Base-by-base conservation (phyloP, 176 grass and related monocot genomes). In the Coix lacrymajobi region DNA sequence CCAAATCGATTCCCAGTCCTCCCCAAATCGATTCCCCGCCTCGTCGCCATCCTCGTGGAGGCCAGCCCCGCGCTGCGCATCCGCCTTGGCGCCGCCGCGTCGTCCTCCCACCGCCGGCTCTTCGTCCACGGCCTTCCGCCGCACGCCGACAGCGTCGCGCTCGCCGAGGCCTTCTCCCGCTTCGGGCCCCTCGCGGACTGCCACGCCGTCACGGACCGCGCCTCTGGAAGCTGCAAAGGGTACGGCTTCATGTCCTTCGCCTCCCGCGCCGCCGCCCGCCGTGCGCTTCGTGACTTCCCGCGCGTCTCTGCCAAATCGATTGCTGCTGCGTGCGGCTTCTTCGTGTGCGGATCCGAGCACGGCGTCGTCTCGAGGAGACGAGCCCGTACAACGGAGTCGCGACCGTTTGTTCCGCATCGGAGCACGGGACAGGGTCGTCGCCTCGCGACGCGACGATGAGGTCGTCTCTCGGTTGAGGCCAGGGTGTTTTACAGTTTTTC, bases 171-270 rank as follows among this genome's bases (percentile, higher is more conserved):
- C 1, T 89, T 97, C 69, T 79, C 83, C 38, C 10, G 40, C 28
- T 96, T 84, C 54, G 86, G 88, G 11, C 44, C 76, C 49, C 3
- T 89, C 31, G 73, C 86, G 7, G 86, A 75, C 41, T 91, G 88
- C 81, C 85, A 93, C 70, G 79, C 87, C 62, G 65, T 92, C 54
- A 46, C 83, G 16, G 85, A 87, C 66, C 77, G 75, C 76, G 51
- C 79, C 79, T 75, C 83, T n/a, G 2, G 81, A 78, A 2, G 78
- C n/a, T 84, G 82, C 78, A 89, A 83, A 32, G 88, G 94, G 72
- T 97, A 89, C 20, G 94, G 91, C 12, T 97, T 97, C 77, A 73
- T 97, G 13, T n/a, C 83, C 49, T 91, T 93, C 63, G 16, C 56
- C 52, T 78, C 73, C 62, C 88, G 94, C 33, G 66, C 89, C 73